Conservation (phyloP, 805 yeast species). For the Scheffersomyces coipomensis region DNA sequence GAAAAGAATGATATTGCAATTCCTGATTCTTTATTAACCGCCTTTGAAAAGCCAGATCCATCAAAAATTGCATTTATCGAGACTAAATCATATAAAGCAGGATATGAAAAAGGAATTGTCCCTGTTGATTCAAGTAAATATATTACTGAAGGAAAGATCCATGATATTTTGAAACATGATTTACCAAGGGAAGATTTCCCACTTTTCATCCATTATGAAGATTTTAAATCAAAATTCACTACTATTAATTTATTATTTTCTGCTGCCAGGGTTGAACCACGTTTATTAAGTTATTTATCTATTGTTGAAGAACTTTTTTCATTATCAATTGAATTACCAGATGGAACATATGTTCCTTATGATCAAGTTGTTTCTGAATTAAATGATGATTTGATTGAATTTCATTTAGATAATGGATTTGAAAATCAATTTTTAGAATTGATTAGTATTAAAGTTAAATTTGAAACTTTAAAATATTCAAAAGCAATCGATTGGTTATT, state of each 20-base stretch:
- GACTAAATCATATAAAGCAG: constrained; percentile 64
- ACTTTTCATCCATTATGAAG: constrained; percentile 74
- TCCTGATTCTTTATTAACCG: constrained; percentile 61
- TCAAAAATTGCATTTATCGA: constrained; percentile 68
- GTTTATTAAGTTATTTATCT: constrained; percentile 62
- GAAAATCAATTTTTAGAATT: constrained; percentile 66
- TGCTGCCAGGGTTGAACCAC: constrained; percentile 49
- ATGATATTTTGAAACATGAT: constrained; percentile 16
- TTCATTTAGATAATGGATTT: constrained; percentile 55
- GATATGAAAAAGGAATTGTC: constrained; percentile 37
- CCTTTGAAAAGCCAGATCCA: constrained; percentile 74
- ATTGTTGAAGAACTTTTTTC: constrained; percentile 65
- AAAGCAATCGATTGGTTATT: constrained; percentile 77
- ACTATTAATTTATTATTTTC: constrained; percentile 63
- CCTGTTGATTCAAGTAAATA: constrained; percentile 19
- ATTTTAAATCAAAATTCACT: constrained; percentile 75
- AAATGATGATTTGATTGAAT: constrained; percentile 70
- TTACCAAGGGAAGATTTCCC: constrained; percentile 51
- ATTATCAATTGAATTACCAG: constrained; percentile 64
- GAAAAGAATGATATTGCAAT: constrained; percentile 69
- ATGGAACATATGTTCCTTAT: constrained; percentile 59
- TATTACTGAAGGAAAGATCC: constrained; percentile 22
- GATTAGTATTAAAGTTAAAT: constrained; percentile 58
- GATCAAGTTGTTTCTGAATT: constrained; percentile 75
- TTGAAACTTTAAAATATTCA: constrained; percentile 58